Percentiles rank a stretch among this genome's conserved stretches.
Conservation (phyloP, 192 early-diverging fungal species). For the Entrophospora sp. region DNA sequence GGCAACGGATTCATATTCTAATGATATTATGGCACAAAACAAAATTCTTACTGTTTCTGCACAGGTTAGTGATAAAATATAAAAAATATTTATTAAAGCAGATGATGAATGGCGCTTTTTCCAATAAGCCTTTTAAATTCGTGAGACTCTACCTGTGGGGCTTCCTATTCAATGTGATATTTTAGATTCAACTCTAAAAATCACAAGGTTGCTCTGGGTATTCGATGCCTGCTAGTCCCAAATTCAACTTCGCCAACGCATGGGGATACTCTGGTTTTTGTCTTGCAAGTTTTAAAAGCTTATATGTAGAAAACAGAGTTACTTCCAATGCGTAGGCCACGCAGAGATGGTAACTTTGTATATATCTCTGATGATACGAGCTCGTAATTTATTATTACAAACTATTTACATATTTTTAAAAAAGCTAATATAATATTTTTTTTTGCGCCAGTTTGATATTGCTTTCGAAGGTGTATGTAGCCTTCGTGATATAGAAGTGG, state of each 20-base stretch:
- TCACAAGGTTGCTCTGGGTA: background rate
- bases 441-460: conserved; percentile 8
- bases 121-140: background rate
- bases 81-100: background rate
- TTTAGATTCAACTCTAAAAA: conserved; percentile 9
- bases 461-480: conserved; percentile 10
- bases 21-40: background rate
- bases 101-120: conserved; percentile 3
- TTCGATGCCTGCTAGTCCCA: background rate
- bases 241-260: background rate
- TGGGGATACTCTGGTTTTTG: conserved; percentile 1
- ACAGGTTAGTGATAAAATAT: background rate
- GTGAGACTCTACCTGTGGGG: background rate
- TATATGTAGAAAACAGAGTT: conserved; percentile 11
- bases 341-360: conserved; percentile 8
- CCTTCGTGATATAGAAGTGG: no score
- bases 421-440: background rate
- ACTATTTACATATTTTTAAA: background rate
- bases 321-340: conserved; percentile 12
- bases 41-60: background rate
- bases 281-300: background rate
- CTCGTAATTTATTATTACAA: background rate
- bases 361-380: conserved; percentile 4
- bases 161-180: conserved; percentile 4
- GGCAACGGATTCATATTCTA: background rate